A percentile compares a stretch with the other conserved stretches of the same genome.
Evolutionary conservation across 1,284 basidiomycete species (phyloP).

Genomic region (Leccinum angustisporum): DNA sequence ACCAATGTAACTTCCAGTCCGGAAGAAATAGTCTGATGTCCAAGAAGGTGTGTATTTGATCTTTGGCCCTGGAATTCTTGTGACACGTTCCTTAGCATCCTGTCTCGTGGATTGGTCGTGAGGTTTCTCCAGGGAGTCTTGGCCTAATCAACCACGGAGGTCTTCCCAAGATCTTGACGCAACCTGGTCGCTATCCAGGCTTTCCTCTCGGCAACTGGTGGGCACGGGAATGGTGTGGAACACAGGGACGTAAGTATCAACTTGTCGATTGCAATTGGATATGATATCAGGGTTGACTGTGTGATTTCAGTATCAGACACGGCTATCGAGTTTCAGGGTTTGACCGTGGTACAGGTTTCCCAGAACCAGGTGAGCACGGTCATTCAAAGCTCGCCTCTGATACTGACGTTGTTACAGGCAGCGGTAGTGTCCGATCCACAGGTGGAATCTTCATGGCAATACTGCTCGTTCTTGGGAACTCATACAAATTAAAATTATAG

Average conservation of each 20-base stretch:
- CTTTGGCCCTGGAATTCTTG: background rate
- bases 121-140: constrained; percentile 63
- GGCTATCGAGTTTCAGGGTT: constrained; percentile 72
- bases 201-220: constrained; percentile 80
- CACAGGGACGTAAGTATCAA: constrained; percentile 56
- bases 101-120: constrained; percentile 66
- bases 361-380: constrained; percentile 56
- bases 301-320: constrained; percentile 64
- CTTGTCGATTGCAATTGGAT: background rate
- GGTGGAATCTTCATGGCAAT: constrained; percentile 18
- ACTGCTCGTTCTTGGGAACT: background rate
- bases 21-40: constrained; percentile 53
- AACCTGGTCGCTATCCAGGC: constrained; percentile 72
- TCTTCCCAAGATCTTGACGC: constrained; percentile 66
- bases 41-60: constrained; percentile 37
- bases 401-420: constrained; percentile 41
- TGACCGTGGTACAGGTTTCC: constrained; percentile 77
- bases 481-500: constrained; percentile 21
- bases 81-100: constrained; percentile 42
- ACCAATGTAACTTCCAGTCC: constrained; percentile 39
- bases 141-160: constrained; percentile 79
- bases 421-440: constrained; percentile 78
- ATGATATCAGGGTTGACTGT: constrained; percentile 1
- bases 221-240: constrained; percentile 68
- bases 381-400: background rate